Conservation (phyloP, 106 monocot species). For the Dactylorhiza incarnata region DNA sequence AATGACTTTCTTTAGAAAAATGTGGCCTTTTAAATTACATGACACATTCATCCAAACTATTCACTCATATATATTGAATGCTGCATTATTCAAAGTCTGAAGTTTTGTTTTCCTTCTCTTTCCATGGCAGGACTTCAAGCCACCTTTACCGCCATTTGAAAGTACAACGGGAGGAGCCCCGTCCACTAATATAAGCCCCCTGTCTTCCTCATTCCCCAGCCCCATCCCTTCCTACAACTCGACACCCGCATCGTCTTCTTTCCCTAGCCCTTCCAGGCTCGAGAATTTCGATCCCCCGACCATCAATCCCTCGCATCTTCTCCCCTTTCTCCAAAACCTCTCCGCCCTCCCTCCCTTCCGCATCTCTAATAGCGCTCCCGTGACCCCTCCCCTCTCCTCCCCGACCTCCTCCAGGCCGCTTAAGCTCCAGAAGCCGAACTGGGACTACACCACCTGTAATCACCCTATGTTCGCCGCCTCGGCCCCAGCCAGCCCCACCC, state of each 20-base stretch:
- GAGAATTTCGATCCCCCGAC: constrained; percentile 17
- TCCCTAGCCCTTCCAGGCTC: constrained; percentile 63
- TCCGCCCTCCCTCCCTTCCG: constrained; percentile 64
- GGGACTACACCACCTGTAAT: constrained; percentile 31
- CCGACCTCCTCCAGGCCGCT: constrained; percentile 65
- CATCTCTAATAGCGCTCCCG: constrained; percentile 85
- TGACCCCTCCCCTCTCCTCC: constrained; percentile 88
- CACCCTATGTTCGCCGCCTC: constrained; percentile 72
- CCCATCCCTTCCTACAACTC: constrained; percentile 79
- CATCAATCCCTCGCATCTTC: constrained; percentile 51
- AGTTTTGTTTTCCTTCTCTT: background rate
- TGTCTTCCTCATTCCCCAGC: constrained; percentile 65
- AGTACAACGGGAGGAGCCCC: constrained; percentile 9
- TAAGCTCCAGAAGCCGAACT: constrained; percentile 56
- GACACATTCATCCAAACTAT: too few relatives aligned
- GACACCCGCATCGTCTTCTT: constrained; percentile 74
- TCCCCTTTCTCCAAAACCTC: constrained; percentile 83
- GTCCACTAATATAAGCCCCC: constrained; percentile 59
- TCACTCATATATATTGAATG: background rate
- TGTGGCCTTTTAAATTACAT: too few relatives aligned
- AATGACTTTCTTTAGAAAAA: too few relatives aligned
- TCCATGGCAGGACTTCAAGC: constrained; percentile 60
- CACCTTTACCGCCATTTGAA: constrained; percentile 18
- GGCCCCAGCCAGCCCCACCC: constrained; percentile 80
- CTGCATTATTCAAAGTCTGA: background rate